Conservation (phyloP, 2,329 filamentous ascomycete species). For the Pestalotiopsis sp. region DNA sequence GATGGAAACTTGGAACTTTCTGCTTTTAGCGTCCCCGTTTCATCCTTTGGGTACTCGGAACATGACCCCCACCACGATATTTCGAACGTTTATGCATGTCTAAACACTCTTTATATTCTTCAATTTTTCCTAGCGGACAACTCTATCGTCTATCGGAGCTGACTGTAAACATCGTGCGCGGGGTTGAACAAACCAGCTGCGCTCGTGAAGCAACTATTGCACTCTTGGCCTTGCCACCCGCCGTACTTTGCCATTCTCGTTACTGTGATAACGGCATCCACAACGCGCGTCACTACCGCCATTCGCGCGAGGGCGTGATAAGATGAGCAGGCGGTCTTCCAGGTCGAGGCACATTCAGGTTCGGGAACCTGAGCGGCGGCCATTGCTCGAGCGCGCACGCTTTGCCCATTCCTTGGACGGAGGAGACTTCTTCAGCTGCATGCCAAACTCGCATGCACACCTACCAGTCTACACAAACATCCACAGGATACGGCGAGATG, state of each 20-base stretch:
- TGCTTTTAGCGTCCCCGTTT: background rate
- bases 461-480: slow-evolving; percentile 79
- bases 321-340: slow-evolving; percentile 14
- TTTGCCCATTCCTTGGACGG: slow-evolving; percentile 38
- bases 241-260: background rate
- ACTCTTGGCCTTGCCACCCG: background rate
- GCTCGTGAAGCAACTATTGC: background rate
- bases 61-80: background rate
- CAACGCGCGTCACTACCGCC: background rate
- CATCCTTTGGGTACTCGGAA: background rate
- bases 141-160: background rate
- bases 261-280: background rate
- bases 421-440: slow-evolving; percentile 53
- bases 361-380: slow-evolving; percentile 32
- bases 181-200: background rate
- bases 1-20: background rate
- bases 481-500: slow-evolving; percentile 68
- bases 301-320: background rate
- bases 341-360: slow-evolving; percentile 15
- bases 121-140: background rate
- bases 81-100: background rate
- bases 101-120: background rate
- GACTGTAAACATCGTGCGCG: background rate
- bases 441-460: slow-evolving; percentile 59
- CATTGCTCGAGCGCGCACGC: slow-evolving; percentile 37